phyloP scores from a whole-genome alignment of 148 eudicot species.

The Drosera capensis region DNA sequence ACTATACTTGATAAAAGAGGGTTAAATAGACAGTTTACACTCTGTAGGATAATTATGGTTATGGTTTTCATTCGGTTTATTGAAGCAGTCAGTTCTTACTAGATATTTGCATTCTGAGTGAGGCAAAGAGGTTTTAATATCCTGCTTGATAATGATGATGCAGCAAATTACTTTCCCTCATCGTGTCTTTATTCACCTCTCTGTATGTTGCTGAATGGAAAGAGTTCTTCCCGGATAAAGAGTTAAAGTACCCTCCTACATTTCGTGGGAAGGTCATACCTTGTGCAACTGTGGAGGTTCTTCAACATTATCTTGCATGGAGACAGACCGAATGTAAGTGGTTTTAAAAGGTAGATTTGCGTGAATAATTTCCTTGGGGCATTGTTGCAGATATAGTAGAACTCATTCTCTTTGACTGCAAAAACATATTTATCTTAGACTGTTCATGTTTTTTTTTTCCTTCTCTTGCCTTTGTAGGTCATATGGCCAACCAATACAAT shows the following conservation, averaged over 20 bases:
- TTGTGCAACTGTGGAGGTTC: constrained; percentile 62
- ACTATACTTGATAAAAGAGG: too few species aligned
- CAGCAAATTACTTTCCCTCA: constrained; percentile 76
- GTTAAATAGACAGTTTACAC: too few species aligned
- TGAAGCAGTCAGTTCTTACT: too few species aligned
- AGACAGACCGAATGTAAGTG: constrained; percentile 73
- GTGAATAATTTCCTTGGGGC: neutral
- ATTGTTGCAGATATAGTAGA: too few species aligned
- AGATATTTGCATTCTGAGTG: too few species aligned
- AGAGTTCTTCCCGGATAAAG: constrained; percentile 48
- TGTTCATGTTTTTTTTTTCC: neutral
- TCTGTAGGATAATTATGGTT: too few species aligned
- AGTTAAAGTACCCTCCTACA: constrained; percentile 45
- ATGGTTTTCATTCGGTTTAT: too few species aligned
- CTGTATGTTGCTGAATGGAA: constrained; percentile 55
- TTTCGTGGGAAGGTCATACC: constrained; percentile 46
- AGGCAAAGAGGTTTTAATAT: too few species aligned
- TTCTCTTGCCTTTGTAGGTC: constrained; percentile 38
- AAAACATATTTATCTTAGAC: too few species aligned
- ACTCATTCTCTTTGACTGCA: neutral
- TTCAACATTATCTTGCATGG: constrained; percentile 76
- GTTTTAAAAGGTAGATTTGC: neutral
- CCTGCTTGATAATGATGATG: too few species aligned
- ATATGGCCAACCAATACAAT: constrained; percentile 39
- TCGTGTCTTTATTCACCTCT: constrained; percentile 72